These are phyloP conservation scores for Aspergillus novofumigatus DNA, from an alignment of 2,329 filamentous ascomycete genomes.

Conservation along the genomic window DNA sequence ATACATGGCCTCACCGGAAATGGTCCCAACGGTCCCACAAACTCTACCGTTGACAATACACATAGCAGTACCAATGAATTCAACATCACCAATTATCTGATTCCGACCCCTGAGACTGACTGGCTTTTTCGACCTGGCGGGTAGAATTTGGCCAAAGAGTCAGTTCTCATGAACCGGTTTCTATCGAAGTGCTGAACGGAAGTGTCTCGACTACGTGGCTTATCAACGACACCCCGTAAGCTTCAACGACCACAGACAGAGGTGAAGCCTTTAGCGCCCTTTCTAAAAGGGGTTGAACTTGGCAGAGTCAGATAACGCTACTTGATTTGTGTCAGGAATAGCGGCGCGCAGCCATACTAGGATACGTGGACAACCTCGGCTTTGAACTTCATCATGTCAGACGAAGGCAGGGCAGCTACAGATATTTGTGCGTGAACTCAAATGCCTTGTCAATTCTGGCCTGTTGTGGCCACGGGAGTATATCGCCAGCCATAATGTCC, in stretches of 20 bases:
- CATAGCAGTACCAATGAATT: conserved; percentile 33
- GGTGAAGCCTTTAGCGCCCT: background rate
- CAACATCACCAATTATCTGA: conserved; percentile 45
- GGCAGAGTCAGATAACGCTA: background rate
- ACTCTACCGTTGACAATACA: conserved; percentile 17
- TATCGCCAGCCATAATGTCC: background rate
- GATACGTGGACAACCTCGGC: background rate
- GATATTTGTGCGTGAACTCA: background rate
- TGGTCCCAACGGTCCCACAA: conserved; percentile 7
- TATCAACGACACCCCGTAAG: background rate
- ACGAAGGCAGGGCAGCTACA: background rate
- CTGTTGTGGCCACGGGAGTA: background rate
- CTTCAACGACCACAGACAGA: background rate
- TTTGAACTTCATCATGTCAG: background rate
- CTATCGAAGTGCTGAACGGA: background rate
- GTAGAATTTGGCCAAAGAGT: background rate
- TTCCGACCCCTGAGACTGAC: conserved; percentile 45
- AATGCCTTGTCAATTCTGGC: background rate
- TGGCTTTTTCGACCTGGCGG: conserved; percentile 38
- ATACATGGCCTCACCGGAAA: conserved; percentile 31
- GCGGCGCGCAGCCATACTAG: background rate
- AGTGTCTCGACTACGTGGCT: background rate
- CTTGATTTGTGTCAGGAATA: background rate
- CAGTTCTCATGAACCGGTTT: background rate
- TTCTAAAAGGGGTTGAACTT: background rate